Evolutionary conservation across 1,139 yeast species (phyloP).

Genomic region (Debaryomyces udenii): DNA sequence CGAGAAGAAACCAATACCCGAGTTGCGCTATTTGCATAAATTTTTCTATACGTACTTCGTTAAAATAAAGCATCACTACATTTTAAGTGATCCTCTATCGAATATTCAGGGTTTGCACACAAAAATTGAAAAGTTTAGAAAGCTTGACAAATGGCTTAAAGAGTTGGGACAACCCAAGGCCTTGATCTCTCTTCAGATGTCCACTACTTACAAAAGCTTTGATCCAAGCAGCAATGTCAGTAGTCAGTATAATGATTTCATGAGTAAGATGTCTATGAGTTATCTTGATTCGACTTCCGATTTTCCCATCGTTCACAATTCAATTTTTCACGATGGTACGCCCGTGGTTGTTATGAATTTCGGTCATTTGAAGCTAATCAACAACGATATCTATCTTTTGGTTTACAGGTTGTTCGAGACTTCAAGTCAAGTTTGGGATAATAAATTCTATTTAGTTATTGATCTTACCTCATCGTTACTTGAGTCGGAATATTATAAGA

Average conservation of each 20-base stretch:
- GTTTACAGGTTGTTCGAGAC: constrained; percentile 68
- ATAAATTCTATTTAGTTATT: constrained; percentile 60
- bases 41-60: constrained; percentile 65
- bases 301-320: constrained; percentile 58
- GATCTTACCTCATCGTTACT: constrained; percentile 67
- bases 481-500: constrained; percentile 33
- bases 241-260: constrained; percentile 66
- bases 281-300: constrained; percentile 51
- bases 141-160: constrained; percentile 33
- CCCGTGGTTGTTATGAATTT: constrained; percentile 67
- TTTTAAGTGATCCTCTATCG: constrained; percentile 27
- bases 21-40: constrained; percentile 62
- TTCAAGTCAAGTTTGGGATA: constrained; percentile 74
- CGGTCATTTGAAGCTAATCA: constrained; percentile 41
- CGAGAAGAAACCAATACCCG: constrained; percentile 40
- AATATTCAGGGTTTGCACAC: constrained; percentile 27
- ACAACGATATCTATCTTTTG: constrained; percentile 56
- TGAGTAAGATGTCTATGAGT: constrained; percentile 66
- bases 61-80: constrained; percentile 49
- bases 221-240: constrained; percentile 49
- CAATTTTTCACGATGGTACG: constrained; percentile 71
- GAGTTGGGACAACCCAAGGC: constrained; percentile 45
- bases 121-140: constrained; percentile 28
- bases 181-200: constrained; percentile 54
- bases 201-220: constrained; percentile 48